Evolutionary conservation across 1,284 basidiomycete species (phyloP).

Genomic region (Tranzscheliella williamsii): DNA sequence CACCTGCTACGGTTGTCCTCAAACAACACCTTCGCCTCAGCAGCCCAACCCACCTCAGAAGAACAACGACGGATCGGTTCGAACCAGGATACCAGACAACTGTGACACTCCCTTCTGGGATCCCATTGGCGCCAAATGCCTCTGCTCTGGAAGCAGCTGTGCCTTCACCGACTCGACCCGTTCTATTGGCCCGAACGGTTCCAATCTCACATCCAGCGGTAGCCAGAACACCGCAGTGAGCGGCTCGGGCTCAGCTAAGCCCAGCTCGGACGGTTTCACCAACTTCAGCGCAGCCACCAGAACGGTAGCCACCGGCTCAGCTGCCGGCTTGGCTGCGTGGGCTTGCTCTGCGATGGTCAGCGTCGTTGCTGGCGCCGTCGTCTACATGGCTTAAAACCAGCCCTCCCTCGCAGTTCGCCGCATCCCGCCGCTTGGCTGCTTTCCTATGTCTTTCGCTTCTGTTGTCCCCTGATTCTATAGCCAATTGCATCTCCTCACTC

Average conservation of each 20-base stretch:
- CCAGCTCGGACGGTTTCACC: constrained; percentile 25
- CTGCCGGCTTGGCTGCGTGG: constrained; percentile 10
- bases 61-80: constrained; percentile 48
- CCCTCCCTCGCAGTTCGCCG: no score
- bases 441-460: no score
- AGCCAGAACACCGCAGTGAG: constrained; percentile 13
- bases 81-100: constrained; percentile 40
- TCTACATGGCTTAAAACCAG: constrained; percentile 17
- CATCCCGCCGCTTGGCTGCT: no score
- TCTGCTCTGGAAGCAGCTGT: constrained; percentile 35
- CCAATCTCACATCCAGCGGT: constrained; percentile 29
- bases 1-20: constrained; percentile 56
- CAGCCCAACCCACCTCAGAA: constrained; percentile 53
- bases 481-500: no score
- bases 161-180: constrained; percentile 49
- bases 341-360: constrained; percentile 6
- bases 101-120: constrained; percentile 57
- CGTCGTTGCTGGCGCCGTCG: constrained; percentile 11
- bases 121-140: constrained; percentile 49
- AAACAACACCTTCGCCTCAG: constrained; percentile 44
- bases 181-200: constrained; percentile 49
- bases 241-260: constrained; percentile 7
- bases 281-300: constrained; percentile 17
- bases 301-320: background rate
- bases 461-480: no score